Percentiles rank a stretch among this genome's conserved stretches.
Evolutionary conservation across 805 yeast species (phyloP).

Genomic region (Dipodascopsis tothii): DNA sequence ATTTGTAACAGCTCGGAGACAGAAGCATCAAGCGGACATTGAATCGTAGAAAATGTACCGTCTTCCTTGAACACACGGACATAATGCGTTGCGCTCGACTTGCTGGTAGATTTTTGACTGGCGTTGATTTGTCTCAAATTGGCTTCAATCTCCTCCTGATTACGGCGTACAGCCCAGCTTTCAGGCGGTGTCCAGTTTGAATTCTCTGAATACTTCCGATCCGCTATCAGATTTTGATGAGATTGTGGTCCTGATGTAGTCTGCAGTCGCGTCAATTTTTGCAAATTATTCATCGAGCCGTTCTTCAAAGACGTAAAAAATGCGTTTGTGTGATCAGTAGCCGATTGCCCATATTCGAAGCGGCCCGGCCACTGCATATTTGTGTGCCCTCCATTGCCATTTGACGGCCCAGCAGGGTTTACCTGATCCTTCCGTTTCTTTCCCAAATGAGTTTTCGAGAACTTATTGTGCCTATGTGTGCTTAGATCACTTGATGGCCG

Average conservation of each 20-base stretch:
- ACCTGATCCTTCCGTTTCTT: conserved; percentile 27
- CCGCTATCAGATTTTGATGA: not conserved
- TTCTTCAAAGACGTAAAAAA: too few species aligned
- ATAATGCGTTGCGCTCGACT: conserved; percentile 37
- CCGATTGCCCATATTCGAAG: not conserved
- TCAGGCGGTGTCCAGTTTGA: conserved; percentile 50
- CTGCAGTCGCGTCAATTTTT: too few species aligned
- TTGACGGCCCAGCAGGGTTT: conserved; percentile 26
- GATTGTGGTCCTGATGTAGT: conserved; percentile 3
- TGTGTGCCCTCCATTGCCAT: conserved; percentile 20
- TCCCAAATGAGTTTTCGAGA: conserved; percentile 23
- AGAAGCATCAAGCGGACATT: conserved; percentile 70
- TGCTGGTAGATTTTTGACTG: too few species aligned
- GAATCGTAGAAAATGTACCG: conserved; percentile 75
- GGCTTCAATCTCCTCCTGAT: too few species aligned
- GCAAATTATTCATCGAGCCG: too few species aligned
- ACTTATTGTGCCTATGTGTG: too few species aligned
- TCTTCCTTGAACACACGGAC: conserved; percentile 76
- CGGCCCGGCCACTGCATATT: conserved; percentile 9
- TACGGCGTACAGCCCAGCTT: conserved; percentile 50
- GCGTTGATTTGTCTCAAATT: too few species aligned
- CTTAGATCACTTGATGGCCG: too few species aligned
- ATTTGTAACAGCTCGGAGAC: conserved; percentile 64
- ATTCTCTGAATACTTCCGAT: conserved; percentile 6
- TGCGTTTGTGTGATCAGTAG: too few species aligned